These are phyloP conservation scores for Lipomyces anomalus DNA, from an alignment of 805 yeast genomes.

Conservation along the genomic window DNA sequence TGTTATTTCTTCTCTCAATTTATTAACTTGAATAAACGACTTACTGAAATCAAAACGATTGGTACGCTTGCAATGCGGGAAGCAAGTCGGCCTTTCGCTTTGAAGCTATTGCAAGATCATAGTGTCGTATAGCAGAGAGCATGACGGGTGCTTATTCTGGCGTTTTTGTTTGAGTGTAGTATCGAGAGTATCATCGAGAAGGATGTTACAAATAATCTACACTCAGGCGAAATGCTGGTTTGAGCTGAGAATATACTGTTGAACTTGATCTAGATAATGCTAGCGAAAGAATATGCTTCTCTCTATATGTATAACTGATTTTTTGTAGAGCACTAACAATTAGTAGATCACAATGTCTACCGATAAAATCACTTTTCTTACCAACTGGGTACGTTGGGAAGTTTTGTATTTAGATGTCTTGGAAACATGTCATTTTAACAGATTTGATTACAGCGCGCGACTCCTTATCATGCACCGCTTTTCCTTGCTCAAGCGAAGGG, in stretches of 20 bases:
- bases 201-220: no score
- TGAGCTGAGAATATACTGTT: conserved; percentile 10
- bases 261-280: conserved; percentile 15
- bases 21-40: no score
- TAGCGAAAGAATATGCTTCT: conserved; percentile 12
- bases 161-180: background rate
- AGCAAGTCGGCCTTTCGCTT: conserved; percentile 3
- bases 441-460: conserved; percentile 34
- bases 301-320: background rate
- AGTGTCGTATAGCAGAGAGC: conserved; percentile 1
- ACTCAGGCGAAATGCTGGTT: background rate
- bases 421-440: no score
- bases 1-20: no score
- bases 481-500: conserved; percentile 48
- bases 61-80: no score
- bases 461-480: conserved; percentile 52
- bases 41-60: no score
- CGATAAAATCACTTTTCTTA: conserved; percentile 45
- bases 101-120: conserved; percentile 4
- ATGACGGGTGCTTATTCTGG: conserved; percentile 2
- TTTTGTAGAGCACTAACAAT: no score
- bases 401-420: background rate
- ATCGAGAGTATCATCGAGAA: background rate
- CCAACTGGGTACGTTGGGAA: conserved; percentile 39
- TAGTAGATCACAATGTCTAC: conserved; percentile 38